These are phyloP conservation scores for Aphanomyces cochlioides DNA, from an alignment of 352 stramenopile species.

Conservation along the genomic window DNA sequence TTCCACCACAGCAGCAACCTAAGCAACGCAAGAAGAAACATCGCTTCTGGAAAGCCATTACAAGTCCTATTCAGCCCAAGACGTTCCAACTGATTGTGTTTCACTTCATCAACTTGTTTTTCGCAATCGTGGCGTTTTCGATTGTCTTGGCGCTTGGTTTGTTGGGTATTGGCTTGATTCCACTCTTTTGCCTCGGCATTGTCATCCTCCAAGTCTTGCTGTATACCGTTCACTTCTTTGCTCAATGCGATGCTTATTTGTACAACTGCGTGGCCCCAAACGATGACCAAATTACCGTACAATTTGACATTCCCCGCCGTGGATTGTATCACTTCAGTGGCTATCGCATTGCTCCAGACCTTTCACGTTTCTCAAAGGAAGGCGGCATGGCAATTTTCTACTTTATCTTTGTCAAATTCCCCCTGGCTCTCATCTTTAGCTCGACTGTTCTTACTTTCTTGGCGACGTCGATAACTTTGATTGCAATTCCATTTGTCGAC, in stretches of 20 bases:
- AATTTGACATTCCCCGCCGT: constrained; percentile 17
- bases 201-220: constrained; percentile 61
- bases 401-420: constrained; percentile 59
- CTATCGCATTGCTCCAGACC: constrained; percentile 48
- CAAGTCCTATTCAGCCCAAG: constrained; percentile 20
- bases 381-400: constrained; percentile 51
- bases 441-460: constrained; percentile 39
- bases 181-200: constrained; percentile 62
- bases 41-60: constrained; percentile 22
- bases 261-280: constrained; percentile 58
- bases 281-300: constrained; percentile 35
- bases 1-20: too few relatives aligned
- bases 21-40: not conserved
- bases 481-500: constrained; percentile 44
- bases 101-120: constrained; percentile 61
- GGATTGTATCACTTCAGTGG: constrained; percentile 36
- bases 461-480: constrained; percentile 16
- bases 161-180: constrained; percentile 50
- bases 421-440: constrained; percentile 46
- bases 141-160: constrained; percentile 48
- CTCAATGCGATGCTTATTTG: constrained; percentile 52
- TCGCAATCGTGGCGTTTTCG: constrained; percentile 50
- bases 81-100: constrained; percentile 36
- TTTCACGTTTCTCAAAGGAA: constrained; percentile 44
- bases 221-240: constrained; percentile 48